A percentile compares a stretch with the other conserved stretches of the same genome.
phyloP scores from a whole-genome alignment of 345 rosid species.

The Moricandia arvensis region DNA sequence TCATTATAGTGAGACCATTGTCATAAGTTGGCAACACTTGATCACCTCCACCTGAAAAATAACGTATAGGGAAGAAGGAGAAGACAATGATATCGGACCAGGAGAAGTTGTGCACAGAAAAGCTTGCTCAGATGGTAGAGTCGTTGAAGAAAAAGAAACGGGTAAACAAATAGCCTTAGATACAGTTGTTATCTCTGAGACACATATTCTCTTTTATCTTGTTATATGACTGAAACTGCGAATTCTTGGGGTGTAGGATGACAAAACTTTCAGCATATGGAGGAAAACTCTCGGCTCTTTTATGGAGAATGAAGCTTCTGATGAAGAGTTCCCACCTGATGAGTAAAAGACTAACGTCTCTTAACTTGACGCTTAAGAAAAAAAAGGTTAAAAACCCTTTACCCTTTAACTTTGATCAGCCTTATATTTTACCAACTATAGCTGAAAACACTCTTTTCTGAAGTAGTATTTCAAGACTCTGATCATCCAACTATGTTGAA shows the following conservation, averaged over 20 bases:
- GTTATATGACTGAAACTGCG: neutral
- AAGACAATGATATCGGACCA: constrained; percentile 61
- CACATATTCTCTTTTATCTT: neutral
- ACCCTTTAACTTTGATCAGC: constrained; percentile 2
- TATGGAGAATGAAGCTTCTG: constrained; percentile 59
- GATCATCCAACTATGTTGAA: too few species aligned
- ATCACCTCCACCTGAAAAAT: constrained; percentile 16
- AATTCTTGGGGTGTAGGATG: constrained; percentile 48
- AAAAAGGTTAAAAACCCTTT: neutral
- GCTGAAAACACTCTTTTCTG: neutral
- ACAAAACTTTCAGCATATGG: constrained; percentile 67
- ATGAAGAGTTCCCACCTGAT: constrained; percentile 63
- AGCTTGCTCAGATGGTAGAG: constrained; percentile 54
- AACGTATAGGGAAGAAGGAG: constrained; percentile 67
- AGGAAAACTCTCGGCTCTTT: constrained; percentile 74
- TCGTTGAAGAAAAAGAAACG: constrained; percentile 69
- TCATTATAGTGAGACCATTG: neutral
- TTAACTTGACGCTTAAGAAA: neutral
- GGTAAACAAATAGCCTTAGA: constrained; percentile 34
- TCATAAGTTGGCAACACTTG: constrained; percentile 2
- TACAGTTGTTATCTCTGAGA: neutral
- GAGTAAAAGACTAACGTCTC: constrained; percentile 40
- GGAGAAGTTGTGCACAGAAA: constrained; percentile 62
- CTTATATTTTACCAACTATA: neutral
- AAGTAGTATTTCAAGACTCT: constrained; percentile 11